phyloP scores from a whole-genome alignment of 1,284 basidiomycete genomes.

The Schizopora paradoxa region DNA sequence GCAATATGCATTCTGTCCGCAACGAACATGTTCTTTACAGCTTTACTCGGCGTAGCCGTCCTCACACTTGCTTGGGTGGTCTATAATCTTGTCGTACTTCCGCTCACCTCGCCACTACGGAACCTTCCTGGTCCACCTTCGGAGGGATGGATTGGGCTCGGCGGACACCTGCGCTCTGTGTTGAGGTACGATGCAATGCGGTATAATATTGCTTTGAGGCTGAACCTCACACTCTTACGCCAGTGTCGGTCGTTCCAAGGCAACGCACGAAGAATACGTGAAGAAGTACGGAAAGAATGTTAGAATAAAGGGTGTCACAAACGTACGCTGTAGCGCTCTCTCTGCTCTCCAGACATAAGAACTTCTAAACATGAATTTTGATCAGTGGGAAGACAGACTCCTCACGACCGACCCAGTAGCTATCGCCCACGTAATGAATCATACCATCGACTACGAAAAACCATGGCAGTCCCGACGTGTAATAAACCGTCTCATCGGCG shows the following conservation, averaged over 20 bases:
- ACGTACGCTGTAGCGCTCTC: conserved; percentile 11
- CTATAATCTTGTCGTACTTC: conserved; percentile 12
- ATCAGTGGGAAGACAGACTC: conserved; percentile 70
- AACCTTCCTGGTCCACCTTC: conserved; percentile 19
- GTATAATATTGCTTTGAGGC: too few species aligned
- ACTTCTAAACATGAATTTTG: conserved; percentile 11
- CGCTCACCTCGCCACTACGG: conserved; percentile 18
- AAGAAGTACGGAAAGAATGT: conserved; percentile 18
- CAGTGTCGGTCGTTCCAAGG: conserved; percentile 11
- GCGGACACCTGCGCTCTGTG: conserved; percentile 12
- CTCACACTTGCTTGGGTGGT: conserved; percentile 4
- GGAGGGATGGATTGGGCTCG: conserved; percentile 5
- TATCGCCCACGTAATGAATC: conserved; percentile 61
- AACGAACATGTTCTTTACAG: conserved; percentile 1
- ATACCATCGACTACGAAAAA: conserved; percentile 68
- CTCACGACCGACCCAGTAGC: conserved; percentile 73
- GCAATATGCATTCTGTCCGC: background rate
- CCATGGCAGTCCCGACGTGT: conserved; percentile 71
- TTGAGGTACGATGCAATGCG: conserved; percentile 5
- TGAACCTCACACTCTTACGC: too few species aligned
- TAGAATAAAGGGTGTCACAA: conserved; percentile 19
- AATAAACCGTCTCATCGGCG: conserved; percentile 70
- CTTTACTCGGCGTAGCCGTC: conserved; percentile 2
- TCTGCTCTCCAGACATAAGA: too few species aligned
- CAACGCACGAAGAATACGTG: conserved; percentile 15